Conservation (phyloP, 164 flowering plant species). For the Chimonanthus praecox region DNA sequence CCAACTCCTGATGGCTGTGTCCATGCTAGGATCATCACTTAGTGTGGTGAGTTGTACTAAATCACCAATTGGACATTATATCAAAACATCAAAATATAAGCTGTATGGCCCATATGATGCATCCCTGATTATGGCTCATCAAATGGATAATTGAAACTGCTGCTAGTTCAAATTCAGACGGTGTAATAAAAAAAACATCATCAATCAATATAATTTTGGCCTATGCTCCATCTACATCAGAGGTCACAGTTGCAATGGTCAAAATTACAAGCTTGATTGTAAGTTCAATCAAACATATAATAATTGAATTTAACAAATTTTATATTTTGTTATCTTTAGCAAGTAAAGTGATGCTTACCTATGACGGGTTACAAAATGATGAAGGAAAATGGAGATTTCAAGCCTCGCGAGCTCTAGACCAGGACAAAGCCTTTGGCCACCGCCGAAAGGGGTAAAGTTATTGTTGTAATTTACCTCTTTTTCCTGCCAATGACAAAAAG, state of each 20-base stretch:
- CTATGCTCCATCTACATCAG: background rate
- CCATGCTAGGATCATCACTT: too few species aligned
- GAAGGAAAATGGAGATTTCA: slow-evolving; percentile 87
- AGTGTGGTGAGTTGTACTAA: too few species aligned
- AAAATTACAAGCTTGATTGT: background rate
- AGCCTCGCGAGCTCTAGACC: slow-evolving; percentile 83
- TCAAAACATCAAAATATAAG: background rate
- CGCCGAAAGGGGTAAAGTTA: slow-evolving; percentile 85
- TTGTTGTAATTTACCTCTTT: slow-evolving; percentile 19
- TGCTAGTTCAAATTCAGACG: background rate
- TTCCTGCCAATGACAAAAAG: slow-evolving; percentile 9
- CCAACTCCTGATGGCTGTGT: too few species aligned
- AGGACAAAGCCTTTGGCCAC: slow-evolving; percentile 94
- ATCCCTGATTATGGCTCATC: background rate
- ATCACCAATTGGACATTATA: too few species aligned
- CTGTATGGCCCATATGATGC: background rate
- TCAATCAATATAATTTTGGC: background rate
- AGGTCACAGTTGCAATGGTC: background rate
- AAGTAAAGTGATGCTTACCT: slow-evolving; percentile 29
- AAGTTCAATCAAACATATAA: background rate
- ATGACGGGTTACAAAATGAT: slow-evolving; percentile 78
- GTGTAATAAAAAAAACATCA: background rate
- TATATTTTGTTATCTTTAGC: background rate
- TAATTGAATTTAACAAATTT: too few species aligned
- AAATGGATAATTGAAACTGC: background rate